Base-by-base conservation (phyloP, 176 grass and related monocot species). In the Triticum urartu region DNA sequence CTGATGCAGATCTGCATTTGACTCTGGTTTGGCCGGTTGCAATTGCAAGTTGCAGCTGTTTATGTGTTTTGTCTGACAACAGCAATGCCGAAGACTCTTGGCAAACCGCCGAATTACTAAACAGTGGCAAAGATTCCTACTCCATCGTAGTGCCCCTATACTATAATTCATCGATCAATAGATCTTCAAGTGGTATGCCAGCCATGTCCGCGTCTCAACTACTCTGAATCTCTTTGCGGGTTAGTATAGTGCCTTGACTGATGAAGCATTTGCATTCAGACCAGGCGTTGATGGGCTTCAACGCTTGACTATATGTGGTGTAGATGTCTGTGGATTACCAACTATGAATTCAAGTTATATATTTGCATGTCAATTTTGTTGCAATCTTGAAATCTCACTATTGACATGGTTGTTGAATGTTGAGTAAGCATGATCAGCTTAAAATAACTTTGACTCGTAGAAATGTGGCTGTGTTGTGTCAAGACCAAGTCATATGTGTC, bases 1-100 rank as follows among this genome's bases (percentile, higher is more conserved):
- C 68, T 76, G 62, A 52, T 52, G 17, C 81, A 87, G 75, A 84
- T 87, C 58, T 84, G 81, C 45, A 14, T 80, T 91, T 91, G 89
- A 87, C 89, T 91, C 87, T 69, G 68, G 81, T 75, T 80, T 80
- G 85, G 81, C 76, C 3, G 21, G 5, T 84, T 80, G 68, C 76
- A 63, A 52, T 21, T 6, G 48, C 48, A 52, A 32, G 25, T 74
- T 84, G 48, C 48, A 52, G 48, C 48, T 52, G 48, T 17, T 6
- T 52, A 52, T 74, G 43, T 77, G 45, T 54, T 71, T 26, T 81
- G 76, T 61, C 79, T 60, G 61, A 68, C 72, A 64, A 24, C 59
- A 60, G 33, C 62, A 43, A 79, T 66, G 65, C 28, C 75, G 84
- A 75, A 66, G 76, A 15, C 77, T 79, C 11, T 22, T 11, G 54